Conservation (phyloP, 192 early-diverging fungal genomes). For the Powellomyces hirtus region DNA sequence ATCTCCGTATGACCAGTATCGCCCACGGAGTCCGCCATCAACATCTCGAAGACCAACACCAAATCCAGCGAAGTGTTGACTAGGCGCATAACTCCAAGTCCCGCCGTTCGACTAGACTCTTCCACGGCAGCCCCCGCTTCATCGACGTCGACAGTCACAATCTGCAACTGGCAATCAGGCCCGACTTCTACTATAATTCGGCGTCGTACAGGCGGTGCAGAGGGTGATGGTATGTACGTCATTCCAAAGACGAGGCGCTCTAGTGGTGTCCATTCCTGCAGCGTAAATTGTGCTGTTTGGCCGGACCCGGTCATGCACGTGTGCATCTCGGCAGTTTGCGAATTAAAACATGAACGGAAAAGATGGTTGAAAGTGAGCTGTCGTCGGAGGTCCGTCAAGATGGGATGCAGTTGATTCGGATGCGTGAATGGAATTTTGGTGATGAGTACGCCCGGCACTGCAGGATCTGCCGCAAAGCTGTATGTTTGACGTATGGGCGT, state of each 20-base stretch:
- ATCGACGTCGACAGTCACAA: not conserved
- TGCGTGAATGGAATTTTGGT: slow-evolving; percentile 17
- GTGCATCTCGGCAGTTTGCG: not conserved
- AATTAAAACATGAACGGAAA: slow-evolving; percentile 50
- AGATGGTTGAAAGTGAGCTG: slow-evolving; percentile 46
- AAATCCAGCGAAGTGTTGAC: not conserved
- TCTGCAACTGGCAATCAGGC: not conserved
- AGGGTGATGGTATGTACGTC: no score
- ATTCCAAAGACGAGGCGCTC: slow-evolving; percentile 1
- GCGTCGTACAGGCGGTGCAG: no score
- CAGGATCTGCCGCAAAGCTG: not conserved
- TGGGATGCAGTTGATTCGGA: slow-evolving; percentile 3
- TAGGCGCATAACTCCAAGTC: not conserved
- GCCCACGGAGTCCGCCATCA: not conserved
- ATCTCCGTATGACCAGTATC: no score
- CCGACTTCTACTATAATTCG: not conserved
- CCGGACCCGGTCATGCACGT: not conserved
- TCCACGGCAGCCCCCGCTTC: not conserved
- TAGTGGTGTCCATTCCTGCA: slow-evolving; percentile 18
- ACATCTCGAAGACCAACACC: not conserved
- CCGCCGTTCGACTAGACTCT: not conserved
- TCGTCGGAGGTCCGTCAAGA: slow-evolving; percentile 36
- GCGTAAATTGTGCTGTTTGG: not conserved
- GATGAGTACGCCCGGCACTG: slow-evolving; percentile 12
- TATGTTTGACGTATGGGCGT: not conserved